These are phyloP conservation scores for Hawksworthiomyces lignivorus DNA, from an alignment of 2,329 filamentous ascomycete genomes.

Conservation along the genomic window DNA sequence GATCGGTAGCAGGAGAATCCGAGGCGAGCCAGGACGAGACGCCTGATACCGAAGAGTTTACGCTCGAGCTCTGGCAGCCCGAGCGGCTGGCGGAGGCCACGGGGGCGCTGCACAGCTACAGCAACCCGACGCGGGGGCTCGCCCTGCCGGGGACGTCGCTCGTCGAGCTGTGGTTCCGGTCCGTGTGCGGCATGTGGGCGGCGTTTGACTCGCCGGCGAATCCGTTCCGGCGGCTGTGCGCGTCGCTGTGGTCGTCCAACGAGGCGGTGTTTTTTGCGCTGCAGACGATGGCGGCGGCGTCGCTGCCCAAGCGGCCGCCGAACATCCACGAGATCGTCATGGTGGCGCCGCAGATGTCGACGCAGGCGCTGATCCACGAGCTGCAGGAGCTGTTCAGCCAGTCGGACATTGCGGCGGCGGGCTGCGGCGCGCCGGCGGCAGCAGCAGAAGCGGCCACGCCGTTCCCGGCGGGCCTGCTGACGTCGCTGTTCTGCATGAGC, in stretches of 20 bases:
- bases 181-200: slow-evolving; percentile 34
- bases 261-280: slow-evolving; percentile 29
- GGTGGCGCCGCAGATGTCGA: slow-evolving; percentile 27
- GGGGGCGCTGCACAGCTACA: too few species aligned
- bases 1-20: too few species aligned
- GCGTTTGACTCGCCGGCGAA: slow-evolving; percentile 32
- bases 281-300: slow-evolving; percentile 34
- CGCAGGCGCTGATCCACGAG: slow-evolving; percentile 26
- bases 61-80: slow-evolving; percentile 9
- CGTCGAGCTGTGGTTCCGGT: slow-evolving; percentile 31
- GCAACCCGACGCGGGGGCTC: not conserved
- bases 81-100: slow-evolving; percentile 1
- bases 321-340: slow-evolving; percentile 28
- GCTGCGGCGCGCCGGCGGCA: not conserved
- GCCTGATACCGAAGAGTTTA: too few species aligned
- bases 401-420: not conserved
- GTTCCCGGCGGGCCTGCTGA: slow-evolving; percentile 27
- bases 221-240: slow-evolving; percentile 30
- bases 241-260: slow-evolving; percentile 28
- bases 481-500: slow-evolving; percentile 32
- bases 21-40: too few species aligned
- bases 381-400: slow-evolving; percentile 21
- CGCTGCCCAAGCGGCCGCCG: slow-evolving; percentile 26
- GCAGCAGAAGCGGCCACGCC: not conserved
- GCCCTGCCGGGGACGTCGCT: slow-evolving; percentile 18